Evolutionary conservation across 306 rosid genomes (phyloP).

Genomic region (Cicer arietinum): DNA sequence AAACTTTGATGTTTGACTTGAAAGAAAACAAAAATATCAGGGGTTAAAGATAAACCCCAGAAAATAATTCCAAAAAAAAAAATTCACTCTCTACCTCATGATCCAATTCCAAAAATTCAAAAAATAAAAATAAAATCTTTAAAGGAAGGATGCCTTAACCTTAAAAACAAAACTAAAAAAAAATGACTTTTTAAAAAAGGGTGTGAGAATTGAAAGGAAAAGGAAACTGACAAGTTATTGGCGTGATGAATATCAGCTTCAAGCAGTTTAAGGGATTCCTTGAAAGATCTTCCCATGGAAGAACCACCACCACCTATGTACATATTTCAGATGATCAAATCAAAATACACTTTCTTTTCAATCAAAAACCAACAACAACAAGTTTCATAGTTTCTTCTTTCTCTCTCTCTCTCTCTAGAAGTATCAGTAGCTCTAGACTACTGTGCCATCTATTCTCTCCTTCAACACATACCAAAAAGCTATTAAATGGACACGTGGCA

Average conservation of each 20-base stretch:
- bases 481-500: constrained; percentile 57
- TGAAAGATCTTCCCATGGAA: constrained; percentile 95
- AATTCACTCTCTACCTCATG: constrained; percentile 10
- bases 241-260: constrained; percentile 99
- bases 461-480: constrained; percentile 6
- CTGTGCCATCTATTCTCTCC: constrained; percentile 42
- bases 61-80: constrained; percentile 29
- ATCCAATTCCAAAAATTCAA: background rate
- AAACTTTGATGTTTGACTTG: constrained; percentile 33
- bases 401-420: constrained; percentile 34
- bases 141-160: background rate
- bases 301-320: constrained; percentile 56
- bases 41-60: constrained; percentile 40
- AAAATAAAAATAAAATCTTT: background rate
- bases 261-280: constrained; percentile 92
- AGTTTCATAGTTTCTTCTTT: background rate
- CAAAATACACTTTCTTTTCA: background rate
- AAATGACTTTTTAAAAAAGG: background rate
- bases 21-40: constrained; percentile 29
- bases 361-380: constrained; percentile 7
- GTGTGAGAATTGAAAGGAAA: background rate
- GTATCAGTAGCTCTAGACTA: background rate
- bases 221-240: constrained; percentile 78
- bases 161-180: constrained; percentile 4
- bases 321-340: constrained; percentile 47